A percentile compares a stretch with the other conserved stretches of the same genome.
Conservation (phyloP, 345 rosid genomes). For the Adansonia digitata region DNA sequence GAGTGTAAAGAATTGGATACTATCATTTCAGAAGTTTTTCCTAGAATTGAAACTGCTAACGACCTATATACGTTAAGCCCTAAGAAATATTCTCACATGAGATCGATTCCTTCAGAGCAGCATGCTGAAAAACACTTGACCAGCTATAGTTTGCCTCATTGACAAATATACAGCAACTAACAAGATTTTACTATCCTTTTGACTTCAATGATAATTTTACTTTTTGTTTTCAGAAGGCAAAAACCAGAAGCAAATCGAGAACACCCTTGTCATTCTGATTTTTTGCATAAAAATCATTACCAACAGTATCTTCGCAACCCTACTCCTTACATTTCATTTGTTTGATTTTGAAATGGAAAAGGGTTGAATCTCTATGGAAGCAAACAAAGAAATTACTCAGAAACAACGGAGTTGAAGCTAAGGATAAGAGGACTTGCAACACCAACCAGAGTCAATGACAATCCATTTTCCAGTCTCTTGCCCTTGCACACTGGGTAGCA, state of each 20-base stretch:
- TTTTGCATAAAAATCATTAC: not conserved
- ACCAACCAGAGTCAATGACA: slow-evolving; percentile 73
- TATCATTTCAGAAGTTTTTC: not conserved
- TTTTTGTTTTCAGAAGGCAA: not conserved
- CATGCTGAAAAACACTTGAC: not conserved
- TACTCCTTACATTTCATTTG: not conserved
- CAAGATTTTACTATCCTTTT: not conserved
- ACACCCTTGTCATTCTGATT: not conserved
- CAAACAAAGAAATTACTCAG: not conserved
- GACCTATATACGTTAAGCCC: not conserved
- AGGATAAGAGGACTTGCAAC: not conserved
- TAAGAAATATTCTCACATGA: not conserved
- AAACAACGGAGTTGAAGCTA: not conserved
- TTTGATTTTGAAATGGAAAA: not conserved
- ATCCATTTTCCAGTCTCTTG: slow-evolving; percentile 80
- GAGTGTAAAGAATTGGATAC: not conserved
- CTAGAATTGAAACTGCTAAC: not conserved
- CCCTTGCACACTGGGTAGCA: slow-evolving; percentile 67
- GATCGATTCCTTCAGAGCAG: not conserved
- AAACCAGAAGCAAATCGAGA: not conserved
- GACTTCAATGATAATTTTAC: too few species aligned
- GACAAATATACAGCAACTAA: not conserved
- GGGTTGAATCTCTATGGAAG: not conserved
- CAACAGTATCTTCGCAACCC: not conserved
- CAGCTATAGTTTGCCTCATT: not conserved